Conservation (phyloP, 2,329 filamentous ascomycete genomes). For the Ceratocystis alfenasii region DNA sequence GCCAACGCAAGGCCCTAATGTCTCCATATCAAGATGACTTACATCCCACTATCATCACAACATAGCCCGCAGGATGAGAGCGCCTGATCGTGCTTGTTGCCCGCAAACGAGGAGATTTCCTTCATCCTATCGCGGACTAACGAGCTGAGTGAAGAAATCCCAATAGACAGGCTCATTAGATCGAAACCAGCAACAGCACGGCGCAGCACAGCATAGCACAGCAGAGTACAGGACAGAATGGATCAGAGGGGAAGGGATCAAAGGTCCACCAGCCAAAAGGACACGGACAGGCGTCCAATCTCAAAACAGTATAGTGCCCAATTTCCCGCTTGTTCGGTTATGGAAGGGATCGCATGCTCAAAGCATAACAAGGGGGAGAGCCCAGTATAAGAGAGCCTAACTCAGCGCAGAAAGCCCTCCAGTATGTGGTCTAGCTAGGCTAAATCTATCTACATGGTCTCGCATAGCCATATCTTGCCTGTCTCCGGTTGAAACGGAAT, state of each 20-base stretch:
- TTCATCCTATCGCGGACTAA: not conserved
- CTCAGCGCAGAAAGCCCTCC: not conserved
- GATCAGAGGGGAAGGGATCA: not conserved
- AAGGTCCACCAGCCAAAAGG: not conserved
- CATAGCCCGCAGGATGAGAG: not conserved
- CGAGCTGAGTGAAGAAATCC: not conserved
- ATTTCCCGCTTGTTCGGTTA: conserved; percentile 6
- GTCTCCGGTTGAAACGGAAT: not conserved
- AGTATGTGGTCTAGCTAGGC: not conserved
- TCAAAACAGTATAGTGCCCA: conserved; percentile 1
- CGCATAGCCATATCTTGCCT: not conserved
- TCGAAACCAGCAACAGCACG: not conserved
- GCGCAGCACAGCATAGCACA: not conserved
- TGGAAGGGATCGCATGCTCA: conserved; percentile 2
- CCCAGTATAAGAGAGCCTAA: not conserved
- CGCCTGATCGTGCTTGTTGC: not conserved
- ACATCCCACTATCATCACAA: not conserved
- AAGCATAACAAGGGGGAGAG: not conserved
- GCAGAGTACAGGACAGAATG: not conserved
- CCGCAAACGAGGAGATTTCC: not conserved
- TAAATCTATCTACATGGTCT: not conserved
- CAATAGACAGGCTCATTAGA: not conserved
- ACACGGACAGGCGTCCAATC: conserved; percentile 2
- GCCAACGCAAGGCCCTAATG: not conserved
- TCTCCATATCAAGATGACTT: not conserved